These are phyloP conservation scores for Phenoliferia sp. DNA, from an alignment of 1,284 basidiomycete genomes.

Conservation along the genomic window DNA sequence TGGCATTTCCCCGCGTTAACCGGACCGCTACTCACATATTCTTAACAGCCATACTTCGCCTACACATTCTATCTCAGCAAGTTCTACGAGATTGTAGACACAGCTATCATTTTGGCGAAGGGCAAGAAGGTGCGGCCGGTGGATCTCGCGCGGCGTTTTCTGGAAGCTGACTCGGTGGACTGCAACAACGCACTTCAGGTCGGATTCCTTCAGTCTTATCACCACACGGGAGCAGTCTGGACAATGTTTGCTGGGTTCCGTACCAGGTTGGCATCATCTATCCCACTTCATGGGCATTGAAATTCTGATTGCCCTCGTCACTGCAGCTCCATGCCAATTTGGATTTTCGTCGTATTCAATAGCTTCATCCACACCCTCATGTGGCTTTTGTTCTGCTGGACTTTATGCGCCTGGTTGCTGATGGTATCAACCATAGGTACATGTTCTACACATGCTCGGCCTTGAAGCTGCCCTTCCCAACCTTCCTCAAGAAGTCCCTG, in stretches of 20 bases:
- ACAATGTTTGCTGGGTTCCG: conserved; percentile 42
- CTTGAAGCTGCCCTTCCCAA: conserved; percentile 39
- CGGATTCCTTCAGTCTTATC: conserved; percentile 10
- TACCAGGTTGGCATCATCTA: conserved; percentile 21
- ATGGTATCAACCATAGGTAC: conserved; percentile 28
- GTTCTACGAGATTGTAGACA: conserved; percentile 43
- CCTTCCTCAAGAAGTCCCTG: conserved; percentile 36
- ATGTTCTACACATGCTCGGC: conserved; percentile 40
- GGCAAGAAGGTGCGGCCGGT: conserved; percentile 40
- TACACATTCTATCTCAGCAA: conserved; percentile 43
- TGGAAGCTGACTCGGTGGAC: neutral
- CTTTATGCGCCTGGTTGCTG: neutral
- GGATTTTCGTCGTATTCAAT: conserved; percentile 32
- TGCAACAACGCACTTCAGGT: neutral
- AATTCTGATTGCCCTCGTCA: too few relatives aligned
- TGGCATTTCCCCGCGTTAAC: neutral
- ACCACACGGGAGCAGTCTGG: conserved; percentile 36
- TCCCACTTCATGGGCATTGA: too few relatives aligned
- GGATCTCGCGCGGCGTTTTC: conserved; percentile 37
- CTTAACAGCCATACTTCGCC: conserved; percentile 6
- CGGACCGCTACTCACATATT: neutral
- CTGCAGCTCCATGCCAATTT: conserved; percentile 27
- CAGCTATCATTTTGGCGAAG: conserved; percentile 42
- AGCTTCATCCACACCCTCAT: conserved; percentile 34
- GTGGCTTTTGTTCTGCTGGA: too few relatives aligned